A percentile compares a stretch with the other conserved stretches of the same genome.
phyloP scores from a whole-genome alignment of 2,329 filamentous ascomycete genomes.

The Microcyclospora pomicola region DNA sequence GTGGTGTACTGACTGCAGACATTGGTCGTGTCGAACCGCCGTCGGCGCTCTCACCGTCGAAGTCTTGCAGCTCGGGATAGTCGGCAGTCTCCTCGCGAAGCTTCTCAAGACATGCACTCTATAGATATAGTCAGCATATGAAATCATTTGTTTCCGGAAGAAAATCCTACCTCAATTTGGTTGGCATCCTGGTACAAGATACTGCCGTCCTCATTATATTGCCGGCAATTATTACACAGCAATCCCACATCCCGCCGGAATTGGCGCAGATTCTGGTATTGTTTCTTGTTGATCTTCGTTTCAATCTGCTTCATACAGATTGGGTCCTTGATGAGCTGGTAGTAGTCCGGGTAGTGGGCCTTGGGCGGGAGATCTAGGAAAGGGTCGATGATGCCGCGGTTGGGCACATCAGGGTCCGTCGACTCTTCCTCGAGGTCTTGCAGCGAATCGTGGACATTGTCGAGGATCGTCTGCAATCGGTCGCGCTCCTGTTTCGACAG shows the following conservation, averaged over 20 bases:
- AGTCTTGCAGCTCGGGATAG: slow-evolving; percentile 44
- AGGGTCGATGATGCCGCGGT: slow-evolving; percentile 78
- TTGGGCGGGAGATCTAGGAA: slow-evolving; percentile 87
- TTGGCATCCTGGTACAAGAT: slow-evolving; percentile 85
- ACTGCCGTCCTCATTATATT: slow-evolving; percentile 93
- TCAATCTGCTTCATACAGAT: slow-evolving; percentile 95
- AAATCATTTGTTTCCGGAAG: slow-evolving; percentile 1
- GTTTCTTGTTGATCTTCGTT: slow-evolving; percentile 89
- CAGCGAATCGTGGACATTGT: slow-evolving; percentile 61
- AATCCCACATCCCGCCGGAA: slow-evolving; percentile 71
- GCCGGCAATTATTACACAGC: slow-evolving; percentile 81
- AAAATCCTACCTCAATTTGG: slow-evolving; percentile 67
- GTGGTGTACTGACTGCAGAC: slow-evolving; percentile 50
- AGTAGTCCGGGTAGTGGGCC: slow-evolving; percentile 87
- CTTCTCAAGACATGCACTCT: slow-evolving; percentile 34
- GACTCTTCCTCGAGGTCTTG: slow-evolving; percentile 76
- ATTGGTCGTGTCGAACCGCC: slow-evolving; percentile 36
- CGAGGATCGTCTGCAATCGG: slow-evolving; percentile 66
- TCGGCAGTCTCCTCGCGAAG: slow-evolving; percentile 40
- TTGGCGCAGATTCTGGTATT: slow-evolving; percentile 70
- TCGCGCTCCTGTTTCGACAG: slow-evolving; percentile 57
- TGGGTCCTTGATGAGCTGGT: slow-evolving; percentile 77
- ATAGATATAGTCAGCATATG: slow-evolving; percentile 1
- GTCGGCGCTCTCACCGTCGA: slow-evolving; percentile 35
- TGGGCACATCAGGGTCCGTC: slow-evolving; percentile 39